phyloP scores from a whole-genome alignment of 2,329 filamentous ascomycete species.

The Pseudogymnoascus sp. region DNA sequence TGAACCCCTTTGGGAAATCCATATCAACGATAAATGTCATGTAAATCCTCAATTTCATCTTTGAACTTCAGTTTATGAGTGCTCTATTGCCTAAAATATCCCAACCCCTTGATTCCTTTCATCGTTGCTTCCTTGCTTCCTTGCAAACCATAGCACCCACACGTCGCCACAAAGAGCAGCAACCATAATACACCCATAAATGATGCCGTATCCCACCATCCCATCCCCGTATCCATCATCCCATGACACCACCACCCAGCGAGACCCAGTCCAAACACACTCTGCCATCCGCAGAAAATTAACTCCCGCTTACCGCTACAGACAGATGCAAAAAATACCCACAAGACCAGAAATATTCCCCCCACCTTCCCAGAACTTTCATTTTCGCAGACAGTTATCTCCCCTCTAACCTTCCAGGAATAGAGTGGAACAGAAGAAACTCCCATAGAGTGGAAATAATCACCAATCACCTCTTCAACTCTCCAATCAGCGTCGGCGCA shows the following conservation, averaged over 20 bases:
- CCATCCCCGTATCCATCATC: not conserved
- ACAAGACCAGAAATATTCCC: not conserved
- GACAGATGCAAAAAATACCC: not conserved
- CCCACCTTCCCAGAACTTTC: not conserved
- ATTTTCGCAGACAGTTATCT: not conserved
- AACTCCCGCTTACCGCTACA: slow-evolving; percentile 1
- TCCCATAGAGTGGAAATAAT: not conserved
- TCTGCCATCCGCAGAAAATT: not conserved
- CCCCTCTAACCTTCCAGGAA: not conserved
- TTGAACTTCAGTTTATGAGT: not conserved
- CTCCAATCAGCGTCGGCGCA: slow-evolving; percentile 51
- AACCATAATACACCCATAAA: not conserved
- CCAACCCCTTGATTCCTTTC: not conserved
- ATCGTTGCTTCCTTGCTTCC: not conserved
- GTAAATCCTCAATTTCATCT: not conserved
- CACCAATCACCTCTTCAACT: not conserved
- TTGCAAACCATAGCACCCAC: not conserved
- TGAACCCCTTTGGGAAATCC: not conserved
- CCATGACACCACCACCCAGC: not conserved
- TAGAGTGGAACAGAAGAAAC: not conserved
- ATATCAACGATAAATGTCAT: not conserved
- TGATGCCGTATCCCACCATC: not conserved
- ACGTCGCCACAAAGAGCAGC: not conserved
- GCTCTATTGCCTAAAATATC: slow-evolving; percentile 5
- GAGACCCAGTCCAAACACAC: not conserved